Conservation (phyloP, 768 basidiomycete species). For the Thelephora ganbajun region DNA sequence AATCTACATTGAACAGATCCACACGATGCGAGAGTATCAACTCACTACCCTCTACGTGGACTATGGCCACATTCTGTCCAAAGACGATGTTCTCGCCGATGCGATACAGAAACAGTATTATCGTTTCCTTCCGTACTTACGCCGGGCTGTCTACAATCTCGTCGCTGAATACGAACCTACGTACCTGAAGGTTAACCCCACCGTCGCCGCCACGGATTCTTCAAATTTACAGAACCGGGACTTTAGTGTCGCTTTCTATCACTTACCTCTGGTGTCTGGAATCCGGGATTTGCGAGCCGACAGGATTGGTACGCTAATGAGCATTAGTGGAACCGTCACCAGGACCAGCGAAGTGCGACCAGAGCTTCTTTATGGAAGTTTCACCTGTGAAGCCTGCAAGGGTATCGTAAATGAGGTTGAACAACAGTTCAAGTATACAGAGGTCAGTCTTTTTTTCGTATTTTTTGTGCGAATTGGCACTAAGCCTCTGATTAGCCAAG, state of each 20-base stretch:
- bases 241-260: constrained; percentile 92
- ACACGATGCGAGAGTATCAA: constrained; percentile 89
- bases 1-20: constrained; percentile 86
- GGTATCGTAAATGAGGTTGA: constrained; percentile 86
- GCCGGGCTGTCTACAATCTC: constrained; percentile 80
- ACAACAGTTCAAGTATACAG: constrained; percentile 99
- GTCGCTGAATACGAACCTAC: constrained; percentile 85
- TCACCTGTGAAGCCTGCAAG: constrained; percentile 81
- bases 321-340: constrained; percentile 94
- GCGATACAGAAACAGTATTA: constrained; percentile 95
- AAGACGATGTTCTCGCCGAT: constrained; percentile 86
- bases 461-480: constrained; percentile 2
- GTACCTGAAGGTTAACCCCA: constrained; percentile 89
- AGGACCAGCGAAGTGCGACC: constrained; percentile 95
- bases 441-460: constrained; percentile 32
- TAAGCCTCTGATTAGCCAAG: constrained; percentile 44
- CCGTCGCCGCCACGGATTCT: constrained; percentile 75
- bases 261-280: constrained; percentile 84
- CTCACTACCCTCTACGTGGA: constrained; percentile 95
- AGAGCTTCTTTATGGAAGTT: constrained; percentile 86
- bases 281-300: constrained; percentile 90
- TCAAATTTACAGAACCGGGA: constrained; percentile 84
- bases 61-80: constrained; percentile 77
- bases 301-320: constrained; percentile 87
- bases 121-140: constrained; percentile 88